These are phyloP conservation scores for Neoboletus magnificus DNA, from an alignment of 768 basidiomycete genomes.

Conservation along the genomic window DNA sequence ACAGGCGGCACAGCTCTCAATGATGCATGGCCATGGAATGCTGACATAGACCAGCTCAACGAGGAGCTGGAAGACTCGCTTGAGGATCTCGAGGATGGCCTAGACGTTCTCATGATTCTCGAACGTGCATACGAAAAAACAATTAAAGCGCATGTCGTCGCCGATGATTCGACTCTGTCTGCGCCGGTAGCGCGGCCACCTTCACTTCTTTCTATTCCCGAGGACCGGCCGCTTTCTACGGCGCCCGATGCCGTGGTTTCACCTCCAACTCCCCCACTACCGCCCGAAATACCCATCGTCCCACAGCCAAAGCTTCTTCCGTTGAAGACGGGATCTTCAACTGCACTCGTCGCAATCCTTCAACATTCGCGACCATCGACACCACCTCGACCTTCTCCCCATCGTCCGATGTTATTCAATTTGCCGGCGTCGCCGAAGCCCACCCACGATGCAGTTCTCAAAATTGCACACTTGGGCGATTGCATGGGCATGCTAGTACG, in stretches of 20 bases:
- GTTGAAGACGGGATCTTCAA: conserved; percentile 61
- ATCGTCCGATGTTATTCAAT: conserved; percentile 19
- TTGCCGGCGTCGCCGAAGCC: conserved; percentile 29
- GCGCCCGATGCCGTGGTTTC: background rate
- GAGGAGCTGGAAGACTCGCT: conserved; percentile 42
- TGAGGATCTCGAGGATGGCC: conserved; percentile 66
- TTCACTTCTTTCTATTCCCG: conserved; percentile 23
- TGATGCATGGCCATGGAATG: conserved; percentile 30
- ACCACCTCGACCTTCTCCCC: conserved; percentile 12
- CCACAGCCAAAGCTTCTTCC: conserved; percentile 31
- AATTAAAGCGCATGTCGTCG: conserved; percentile 54
- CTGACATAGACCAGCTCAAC: conserved; percentile 41
- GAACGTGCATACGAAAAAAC: conserved; percentile 69
- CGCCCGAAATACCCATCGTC: conserved; percentile 15
- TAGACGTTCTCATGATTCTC: conserved; percentile 65
- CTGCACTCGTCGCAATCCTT: conserved; percentile 63
- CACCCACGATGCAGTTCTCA: conserved; percentile 58
- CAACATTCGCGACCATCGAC: conserved; percentile 37
- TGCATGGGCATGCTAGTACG: conserved; percentile 87
- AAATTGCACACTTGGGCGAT: conserved; percentile 84
- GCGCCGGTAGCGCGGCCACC: conserved; percentile 1
- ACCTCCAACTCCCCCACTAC: background rate
- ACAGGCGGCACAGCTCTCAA: conserved; percentile 28
- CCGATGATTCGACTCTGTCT: conserved; percentile 20
- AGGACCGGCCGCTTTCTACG: conserved; percentile 9